Base-by-base conservation (phyloP, 305 asterid species). In the Euphrasia arctica region DNA sequence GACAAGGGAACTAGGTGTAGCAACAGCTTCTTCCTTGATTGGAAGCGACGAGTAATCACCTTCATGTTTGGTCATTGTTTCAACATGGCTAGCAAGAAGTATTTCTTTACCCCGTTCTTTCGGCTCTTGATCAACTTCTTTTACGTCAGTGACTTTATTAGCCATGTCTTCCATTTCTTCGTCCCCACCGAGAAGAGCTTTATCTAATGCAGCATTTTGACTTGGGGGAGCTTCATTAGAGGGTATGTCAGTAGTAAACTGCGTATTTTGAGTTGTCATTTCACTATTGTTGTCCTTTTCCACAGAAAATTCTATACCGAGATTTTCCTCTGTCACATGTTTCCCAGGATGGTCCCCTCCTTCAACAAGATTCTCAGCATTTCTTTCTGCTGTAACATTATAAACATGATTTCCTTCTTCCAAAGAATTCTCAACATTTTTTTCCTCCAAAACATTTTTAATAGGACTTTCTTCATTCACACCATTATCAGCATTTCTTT, bases 1-100 rank as follows among this genome's bases (percentile, higher is more conserved):
- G 72, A 72, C 68, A 28, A 76, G 60, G 39, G 80, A 58, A 66
- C 62, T 79, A 18, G 96, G 91, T 55, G 96, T 90, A 39, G 80
- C 79, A 36, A 1, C 42, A 62, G 86, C 79, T 72, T 77, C 95
- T n/a, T 55, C 83, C 64, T 71, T 79, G 52, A 71, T 77, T 73
- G 71, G 71, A 70, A 50, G 63, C 3, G 80, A 75, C 64, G 77
- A 68, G 70, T 65, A 76, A 56, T 62, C 74, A 29, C 28, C 70
- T 63, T 77, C 80, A 9, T 27, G 72, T 66, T 76, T 70, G 48
- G 78, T 49, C 43, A 60, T 66, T 61, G 72, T 74, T 58, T 80
- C 83, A 57, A 63, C 58, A 54, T 68, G 67, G 48, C 70, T 49
- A 54, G 62, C 45, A 34, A 34, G 50, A 76, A 43, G 45, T 48